These are phyloP conservation scores for Geotrichum fermentans DNA, from an alignment of 1,139 yeast genomes.

Conservation along the genomic window DNA sequence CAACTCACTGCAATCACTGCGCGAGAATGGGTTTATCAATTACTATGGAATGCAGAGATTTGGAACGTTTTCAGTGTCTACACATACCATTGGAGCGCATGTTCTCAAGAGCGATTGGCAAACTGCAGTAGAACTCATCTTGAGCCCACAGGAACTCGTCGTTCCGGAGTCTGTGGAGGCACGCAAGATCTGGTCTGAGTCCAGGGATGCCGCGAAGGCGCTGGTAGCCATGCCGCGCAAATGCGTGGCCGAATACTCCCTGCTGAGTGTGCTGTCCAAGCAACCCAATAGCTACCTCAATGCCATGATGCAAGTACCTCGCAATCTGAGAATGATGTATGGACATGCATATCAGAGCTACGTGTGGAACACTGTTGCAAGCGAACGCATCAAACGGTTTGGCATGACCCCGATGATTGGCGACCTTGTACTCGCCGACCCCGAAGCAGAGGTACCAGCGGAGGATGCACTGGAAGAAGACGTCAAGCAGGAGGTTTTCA, in stretches of 20 bases:
- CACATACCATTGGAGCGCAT: conserved; percentile 76
- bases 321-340: conserved; percentile 89
- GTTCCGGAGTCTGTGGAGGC: conserved; percentile 80
- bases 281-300: conserved; percentile 54
- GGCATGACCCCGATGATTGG: conserved; percentile 74
- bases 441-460: conserved; percentile 14
- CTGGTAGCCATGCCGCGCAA: conserved; percentile 75
- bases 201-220: conserved; percentile 61
- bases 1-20: conserved; percentile 54
- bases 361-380: conserved; percentile 86
- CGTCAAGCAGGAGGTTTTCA: conserved; percentile 48
- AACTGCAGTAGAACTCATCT: conserved; percentile 67
- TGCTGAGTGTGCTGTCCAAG: conserved; percentile 55
- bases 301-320: conserved; percentile 87
- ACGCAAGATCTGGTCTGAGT: conserved; percentile 73
- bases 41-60: conserved; percentile 97
- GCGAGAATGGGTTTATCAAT: conserved; percentile 74
- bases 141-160: conserved; percentile 80
- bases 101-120: conserved; percentile 73
- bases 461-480: conserved; percentile 62
- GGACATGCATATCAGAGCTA: conserved; percentile 97
- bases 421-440: conserved; percentile 61
- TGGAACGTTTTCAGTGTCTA: conserved; percentile 90
- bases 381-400: conserved; percentile 64
- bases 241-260: conserved; percentile 77